These are phyloP conservation scores for Linum lewisii DNA, from an alignment of 345 rosid genomes.

Conservation along the genomic window DNA sequence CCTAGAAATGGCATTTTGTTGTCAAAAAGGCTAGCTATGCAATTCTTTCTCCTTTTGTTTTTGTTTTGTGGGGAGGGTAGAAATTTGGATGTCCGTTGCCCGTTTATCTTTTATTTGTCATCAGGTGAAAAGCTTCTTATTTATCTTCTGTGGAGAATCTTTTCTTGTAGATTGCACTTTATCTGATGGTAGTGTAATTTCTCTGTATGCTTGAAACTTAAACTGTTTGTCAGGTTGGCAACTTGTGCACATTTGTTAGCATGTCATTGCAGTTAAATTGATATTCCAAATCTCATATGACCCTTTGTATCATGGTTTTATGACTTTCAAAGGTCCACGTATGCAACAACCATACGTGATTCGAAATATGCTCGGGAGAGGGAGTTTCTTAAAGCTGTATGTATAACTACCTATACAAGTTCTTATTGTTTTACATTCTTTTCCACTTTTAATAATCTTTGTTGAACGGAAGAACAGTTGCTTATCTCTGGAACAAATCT, in stretches of 20 bases:
- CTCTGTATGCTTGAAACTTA: too few species aligned
- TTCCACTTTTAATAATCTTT: too few species aligned
- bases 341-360: conserved; percentile 86
- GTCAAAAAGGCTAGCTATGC: too few species aligned
- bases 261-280: not conserved
- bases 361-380: conserved; percentile 85
- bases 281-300: not conserved
- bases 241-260: too few species aligned
- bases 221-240: too few species aligned
- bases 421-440: not conserved
- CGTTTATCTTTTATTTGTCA: too few species aligned
- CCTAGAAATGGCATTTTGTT: too few species aligned
- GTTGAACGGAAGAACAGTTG: not conserved
- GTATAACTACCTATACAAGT: conserved; percentile 19
- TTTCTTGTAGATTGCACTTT: not conserved
- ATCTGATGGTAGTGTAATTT: too few species aligned
- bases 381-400: conserved; percentile 91
- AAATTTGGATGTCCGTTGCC: too few species aligned
- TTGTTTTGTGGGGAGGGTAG: too few species aligned
- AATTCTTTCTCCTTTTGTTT: too few species aligned
- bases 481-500: not conserved
- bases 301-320: not conserved
- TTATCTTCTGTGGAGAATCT: not conserved
- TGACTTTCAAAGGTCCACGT: conserved; percentile 55
- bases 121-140: not conserved